Evolutionary conservation across 768 basidiomycete genomes (phyloP).

Genomic region (Nevesoporus exiguus): DNA sequence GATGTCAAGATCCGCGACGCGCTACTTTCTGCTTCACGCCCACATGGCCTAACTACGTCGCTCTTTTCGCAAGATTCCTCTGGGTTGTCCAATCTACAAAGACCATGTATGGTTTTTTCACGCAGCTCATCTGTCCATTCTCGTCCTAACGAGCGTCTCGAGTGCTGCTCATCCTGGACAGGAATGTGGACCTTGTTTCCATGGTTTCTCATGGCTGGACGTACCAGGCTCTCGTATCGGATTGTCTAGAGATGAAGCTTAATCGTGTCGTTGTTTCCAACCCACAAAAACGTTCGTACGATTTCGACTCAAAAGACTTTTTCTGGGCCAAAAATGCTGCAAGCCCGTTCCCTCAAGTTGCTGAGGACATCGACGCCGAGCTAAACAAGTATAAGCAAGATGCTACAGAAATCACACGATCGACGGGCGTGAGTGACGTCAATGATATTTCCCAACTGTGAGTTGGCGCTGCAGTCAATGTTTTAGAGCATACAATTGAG

Average conservation of each 20-base stretch:
- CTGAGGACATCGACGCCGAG: constrained; percentile 93
- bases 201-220: constrained; percentile 98
- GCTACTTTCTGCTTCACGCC: constrained; percentile 65
- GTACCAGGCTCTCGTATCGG: constrained; percentile 96
- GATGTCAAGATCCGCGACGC: constrained; percentile 90
- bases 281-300: constrained; percentile 79
- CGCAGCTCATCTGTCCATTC: neutral
- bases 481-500: constrained; percentile 6
- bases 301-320: constrained; percentile 97
- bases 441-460: constrained; percentile 94
- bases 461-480: constrained; percentile 27
- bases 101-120: constrained; percentile 62
- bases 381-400: constrained; percentile 92
- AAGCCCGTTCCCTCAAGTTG: constrained; percentile 96
- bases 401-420: constrained; percentile 93
- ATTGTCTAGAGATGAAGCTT: constrained; percentile 95
- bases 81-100: constrained; percentile 80
- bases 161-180: constrained; percentile 93
- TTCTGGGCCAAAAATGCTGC: constrained; percentile 98
- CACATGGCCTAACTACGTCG: constrained; percentile 50
- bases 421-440: constrained; percentile 93
- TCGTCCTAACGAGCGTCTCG: constrained; percentile 10
- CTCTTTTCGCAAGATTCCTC: constrained; percentile 79
- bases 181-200: constrained; percentile 91
- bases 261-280: constrained; percentile 87